phyloP scores from a whole-genome alignment of 768 basidiomycete genomes.

The Crassisporium funariophilum region DNA sequence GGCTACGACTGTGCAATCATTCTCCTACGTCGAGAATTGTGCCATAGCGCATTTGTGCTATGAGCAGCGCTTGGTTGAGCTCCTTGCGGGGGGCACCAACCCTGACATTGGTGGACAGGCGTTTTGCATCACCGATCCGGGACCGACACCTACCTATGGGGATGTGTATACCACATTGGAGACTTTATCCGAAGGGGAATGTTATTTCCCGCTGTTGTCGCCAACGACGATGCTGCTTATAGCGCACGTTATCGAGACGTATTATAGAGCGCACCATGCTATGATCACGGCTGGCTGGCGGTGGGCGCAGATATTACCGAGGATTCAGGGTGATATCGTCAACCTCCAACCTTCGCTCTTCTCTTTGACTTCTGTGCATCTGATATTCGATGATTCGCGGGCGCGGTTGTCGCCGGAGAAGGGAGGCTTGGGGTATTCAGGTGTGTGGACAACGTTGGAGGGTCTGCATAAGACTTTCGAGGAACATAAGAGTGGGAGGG shows the following conservation, averaged over 20 bases:
- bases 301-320: slow-evolving; percentile 38
- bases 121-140: slow-evolving; percentile 68
- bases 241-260: slow-evolving; percentile 58
- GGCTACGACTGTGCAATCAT: slow-evolving; percentile 57
- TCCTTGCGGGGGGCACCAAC: slow-evolving; percentile 29
- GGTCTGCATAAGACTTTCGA: slow-evolving; percentile 58
- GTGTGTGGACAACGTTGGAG: slow-evolving; percentile 58
- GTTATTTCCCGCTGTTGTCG: slow-evolving; percentile 55
- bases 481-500: slow-evolving; percentile 36
- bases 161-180: slow-evolving; percentile 60
- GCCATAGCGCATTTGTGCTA: slow-evolving; percentile 72
- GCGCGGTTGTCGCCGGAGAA: slow-evolving; percentile 54
- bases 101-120: slow-evolving; percentile 77
- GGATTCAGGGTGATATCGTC: slow-evolving; percentile 48
- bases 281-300: slow-evolving; percentile 33
- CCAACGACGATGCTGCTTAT: slow-evolving; percentile 66
- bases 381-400: slow-evolving; percentile 68
- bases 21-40: slow-evolving; percentile 77
- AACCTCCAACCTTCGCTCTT: slow-evolving; percentile 65
- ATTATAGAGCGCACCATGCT: slow-evolving; percentile 50
- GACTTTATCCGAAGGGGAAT: slow-evolving; percentile 59
- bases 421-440: slow-evolving; percentile 66
- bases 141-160: slow-evolving; percentile 61
- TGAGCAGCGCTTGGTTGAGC: slow-evolving; percentile 69
- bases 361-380: slow-evolving; percentile 51